phyloP scores from a whole-genome alignment of 768 basidiomycete species.

The Daedaleopsis sinensis region DNA sequence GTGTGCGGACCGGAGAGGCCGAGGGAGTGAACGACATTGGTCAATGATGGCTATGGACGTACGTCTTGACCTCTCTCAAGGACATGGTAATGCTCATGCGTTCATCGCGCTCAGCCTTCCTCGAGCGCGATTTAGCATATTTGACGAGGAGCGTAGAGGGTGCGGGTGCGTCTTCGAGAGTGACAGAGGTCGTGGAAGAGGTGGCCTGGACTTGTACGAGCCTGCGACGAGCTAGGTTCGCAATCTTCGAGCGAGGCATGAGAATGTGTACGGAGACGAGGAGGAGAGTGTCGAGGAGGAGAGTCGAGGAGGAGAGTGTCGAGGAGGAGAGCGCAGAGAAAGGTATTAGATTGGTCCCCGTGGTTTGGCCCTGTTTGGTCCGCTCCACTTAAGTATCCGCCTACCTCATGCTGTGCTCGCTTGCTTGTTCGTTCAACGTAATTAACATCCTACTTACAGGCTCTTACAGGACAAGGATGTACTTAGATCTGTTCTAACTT shows the following conservation, averaged over 20 bases:
- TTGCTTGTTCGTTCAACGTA: background rate
- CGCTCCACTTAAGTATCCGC: too few relatives aligned
- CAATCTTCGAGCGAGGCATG: constrained; percentile 12
- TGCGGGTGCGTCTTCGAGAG: background rate
- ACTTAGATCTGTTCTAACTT: too few relatives aligned
- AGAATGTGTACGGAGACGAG: too few relatives aligned
- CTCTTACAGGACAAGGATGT: too few relatives aligned
- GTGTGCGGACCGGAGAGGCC: background rate
- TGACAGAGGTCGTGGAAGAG: background rate
- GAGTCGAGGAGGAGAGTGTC: background rate
- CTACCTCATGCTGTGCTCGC: constrained; percentile 16
- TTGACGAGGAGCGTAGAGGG: background rate
- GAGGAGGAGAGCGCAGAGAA: background rate
- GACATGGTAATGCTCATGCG: constrained; percentile 40
- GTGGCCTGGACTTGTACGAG: background rate
- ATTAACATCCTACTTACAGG: background rate
- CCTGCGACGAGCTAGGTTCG: background rate
- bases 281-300: background rate
- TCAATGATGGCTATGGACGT: constrained; percentile 17
- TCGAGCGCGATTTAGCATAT: background rate
- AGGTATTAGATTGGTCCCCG: background rate
- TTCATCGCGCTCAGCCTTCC: constrained; percentile 48
- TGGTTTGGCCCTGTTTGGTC: constrained; percentile 9
- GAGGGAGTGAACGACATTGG: background rate
- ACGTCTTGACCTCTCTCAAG: constrained; percentile 42